A percentile compares a stretch with the other conserved stretches of the same genome.
Evolutionary conservation across 768 basidiomycete species (phyloP).

Genomic region (Amylocystis lapponica): DNA sequence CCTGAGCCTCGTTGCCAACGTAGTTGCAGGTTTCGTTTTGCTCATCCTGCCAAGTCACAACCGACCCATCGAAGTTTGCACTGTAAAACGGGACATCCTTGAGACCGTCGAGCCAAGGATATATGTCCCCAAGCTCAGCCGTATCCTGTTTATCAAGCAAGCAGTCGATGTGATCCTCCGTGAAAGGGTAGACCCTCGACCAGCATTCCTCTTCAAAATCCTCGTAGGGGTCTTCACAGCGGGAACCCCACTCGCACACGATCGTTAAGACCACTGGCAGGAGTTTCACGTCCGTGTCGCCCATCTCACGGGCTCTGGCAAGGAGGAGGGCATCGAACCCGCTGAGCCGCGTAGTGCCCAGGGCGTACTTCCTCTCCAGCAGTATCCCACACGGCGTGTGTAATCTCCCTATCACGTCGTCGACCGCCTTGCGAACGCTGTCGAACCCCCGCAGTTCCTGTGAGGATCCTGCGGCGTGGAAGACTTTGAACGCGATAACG

Average conservation of each 20-base stretch:
- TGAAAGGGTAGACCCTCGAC: slow-evolving; percentile 17
- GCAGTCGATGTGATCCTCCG: slow-evolving; percentile 14
- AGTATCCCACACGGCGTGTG: slow-evolving; percentile 21
- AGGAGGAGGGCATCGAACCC: slow-evolving; percentile 20
- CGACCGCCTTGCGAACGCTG: too few relatives aligned
- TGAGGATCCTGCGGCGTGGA: too few relatives aligned
- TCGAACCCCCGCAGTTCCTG: too few relatives aligned
- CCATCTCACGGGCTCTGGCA: slow-evolving; percentile 5
- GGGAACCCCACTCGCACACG: too few relatives aligned
- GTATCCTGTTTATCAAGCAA: neutral
- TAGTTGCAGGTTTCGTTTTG: slow-evolving; percentile 11
- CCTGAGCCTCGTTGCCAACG: slow-evolving; percentile 21
- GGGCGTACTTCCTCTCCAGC: slow-evolving; percentile 22
- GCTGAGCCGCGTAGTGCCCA: slow-evolving; percentile 18
- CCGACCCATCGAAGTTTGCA: neutral
- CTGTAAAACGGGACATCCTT: slow-evolving; percentile 10
- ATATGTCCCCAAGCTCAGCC: neutral
- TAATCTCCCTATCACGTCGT: slow-evolving; percentile 7
- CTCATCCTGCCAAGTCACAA: slow-evolving; percentile 1
- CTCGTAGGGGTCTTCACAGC: too few relatives aligned
- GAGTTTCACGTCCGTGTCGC: slow-evolving; percentile 12
- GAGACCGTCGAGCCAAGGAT: too few relatives aligned
- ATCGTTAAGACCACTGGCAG: slow-evolving; percentile 15
- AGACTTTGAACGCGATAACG: slow-evolving; percentile 28
- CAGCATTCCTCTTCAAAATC: neutral